Conservation (phyloP, 2,329 filamentous ascomycete genomes). For the Macrophomina phaseolina region DNA sequence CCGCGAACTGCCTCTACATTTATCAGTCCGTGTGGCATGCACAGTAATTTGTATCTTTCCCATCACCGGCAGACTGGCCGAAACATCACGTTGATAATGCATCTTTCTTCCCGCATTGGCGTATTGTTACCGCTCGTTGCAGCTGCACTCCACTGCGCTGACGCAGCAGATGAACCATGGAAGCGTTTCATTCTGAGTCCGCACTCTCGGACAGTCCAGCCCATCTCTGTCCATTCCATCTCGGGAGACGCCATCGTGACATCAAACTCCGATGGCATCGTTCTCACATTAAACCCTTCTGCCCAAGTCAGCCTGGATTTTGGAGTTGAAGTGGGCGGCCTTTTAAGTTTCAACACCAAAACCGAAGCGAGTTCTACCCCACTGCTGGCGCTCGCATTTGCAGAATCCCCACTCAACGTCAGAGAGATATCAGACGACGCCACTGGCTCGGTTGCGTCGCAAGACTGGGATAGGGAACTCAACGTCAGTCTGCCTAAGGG, state of each 20-base stretch:
- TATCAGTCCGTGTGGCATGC: background rate
- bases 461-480: slow-evolving; percentile 54
- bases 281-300: background rate
- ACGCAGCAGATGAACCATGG: background rate
- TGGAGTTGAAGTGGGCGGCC: slow-evolving; percentile 63
- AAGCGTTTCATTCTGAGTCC: background rate
- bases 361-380: slow-evolving; percentile 41
- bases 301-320: slow-evolving; percentile 56
- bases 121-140: background rate
- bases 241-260: slow-evolving; percentile 4
- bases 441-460: slow-evolving; percentile 46
- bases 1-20: background rate
- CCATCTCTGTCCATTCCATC: background rate
- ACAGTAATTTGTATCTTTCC: background rate
- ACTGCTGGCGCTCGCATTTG: slow-evolving; percentile 47
- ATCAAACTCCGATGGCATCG: background rate
- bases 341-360: slow-evolving; percentile 58
- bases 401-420: slow-evolving; percentile 50
- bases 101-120: background rate
- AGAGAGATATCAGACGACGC: slow-evolving; percentile 50
- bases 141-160: background rate
- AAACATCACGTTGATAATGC: background rate
- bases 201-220: background rate
- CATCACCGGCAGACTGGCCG: background rate
- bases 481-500: slow-evolving; percentile 42